These are phyloP conservation scores for Lactarius tabidus DNA, from an alignment of 768 basidiomycete species.

Conservation along the genomic window DNA sequence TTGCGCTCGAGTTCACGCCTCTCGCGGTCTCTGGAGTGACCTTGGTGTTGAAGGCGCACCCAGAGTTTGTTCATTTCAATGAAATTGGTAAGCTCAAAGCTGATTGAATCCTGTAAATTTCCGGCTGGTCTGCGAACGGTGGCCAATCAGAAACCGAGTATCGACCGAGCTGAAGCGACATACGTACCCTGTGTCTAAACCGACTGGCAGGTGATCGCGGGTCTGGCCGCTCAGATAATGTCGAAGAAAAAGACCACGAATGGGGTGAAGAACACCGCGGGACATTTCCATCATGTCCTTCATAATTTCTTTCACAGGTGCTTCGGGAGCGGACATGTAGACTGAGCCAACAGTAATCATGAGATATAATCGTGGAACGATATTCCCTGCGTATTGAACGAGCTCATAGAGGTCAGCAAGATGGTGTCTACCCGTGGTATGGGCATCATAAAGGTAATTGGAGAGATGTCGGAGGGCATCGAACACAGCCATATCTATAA, in stretches of 20 bases:
- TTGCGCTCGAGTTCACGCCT: constrained; percentile 95
- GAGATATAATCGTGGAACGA: constrained; percentile 89
- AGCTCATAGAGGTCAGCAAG: constrained; percentile 98
- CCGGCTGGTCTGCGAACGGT: constrained; percentile 63
- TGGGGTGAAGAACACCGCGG: constrained; percentile 94
- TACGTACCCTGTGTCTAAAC: constrained; percentile 71
- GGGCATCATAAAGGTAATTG: constrained; percentile 95
- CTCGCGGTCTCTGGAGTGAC: constrained; percentile 94
- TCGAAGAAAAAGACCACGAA: constrained; percentile 89
- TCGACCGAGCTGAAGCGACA: background rate
- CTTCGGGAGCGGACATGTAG: constrained; percentile 97
- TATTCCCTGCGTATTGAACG: constrained; percentile 98
- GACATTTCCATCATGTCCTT: constrained; percentile 99
- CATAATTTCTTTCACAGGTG: constrained; percentile 99
- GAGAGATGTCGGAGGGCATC: constrained; percentile 93
- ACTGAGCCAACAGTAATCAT: constrained; percentile 99
- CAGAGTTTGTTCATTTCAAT: constrained; percentile 99
- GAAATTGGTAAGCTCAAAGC: constrained; percentile 96
- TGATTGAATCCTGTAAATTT: constrained; percentile 91
- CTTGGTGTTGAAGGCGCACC: constrained; percentile 97
- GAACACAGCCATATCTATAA: constrained; percentile 94
- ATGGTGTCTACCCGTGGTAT: constrained; percentile 87
- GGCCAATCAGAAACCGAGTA: background rate
- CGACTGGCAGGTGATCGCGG: constrained; percentile 91
- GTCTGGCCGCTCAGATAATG: constrained; percentile 98